Conservation (phyloP, 169 alveolate species). For the Gregarina niphandrodes region DNA sequence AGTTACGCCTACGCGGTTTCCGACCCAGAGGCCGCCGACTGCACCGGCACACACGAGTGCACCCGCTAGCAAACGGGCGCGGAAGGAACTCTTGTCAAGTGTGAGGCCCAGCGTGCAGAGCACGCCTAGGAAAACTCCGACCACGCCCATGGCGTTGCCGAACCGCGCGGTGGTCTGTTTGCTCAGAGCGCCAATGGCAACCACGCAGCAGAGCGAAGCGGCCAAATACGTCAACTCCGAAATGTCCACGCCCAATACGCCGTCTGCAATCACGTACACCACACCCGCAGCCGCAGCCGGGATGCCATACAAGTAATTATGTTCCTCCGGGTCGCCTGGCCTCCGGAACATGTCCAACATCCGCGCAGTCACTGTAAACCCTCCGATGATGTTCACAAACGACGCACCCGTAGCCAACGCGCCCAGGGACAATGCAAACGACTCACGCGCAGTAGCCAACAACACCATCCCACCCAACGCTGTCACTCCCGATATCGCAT, state of each 20-base stretch:
- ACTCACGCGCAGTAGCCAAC: constrained; percentile 17
- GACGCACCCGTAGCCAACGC: constrained; percentile 16
- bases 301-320: constrained; percentile 2
- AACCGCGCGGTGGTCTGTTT: constrained; percentile 27
- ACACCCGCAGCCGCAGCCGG: constrained; percentile 17
- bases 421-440: constrained; percentile 8
- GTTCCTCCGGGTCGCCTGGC: constrained; percentile 25
- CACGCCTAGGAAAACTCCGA: constrained; percentile 27
- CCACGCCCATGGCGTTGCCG: constrained; percentile 29
- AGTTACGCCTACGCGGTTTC: constrained; percentile 28
- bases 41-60: constrained; percentile 1
- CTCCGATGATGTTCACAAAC: constrained; percentile 44
- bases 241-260: too few relatives aligned
- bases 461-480: constrained; percentile 51
- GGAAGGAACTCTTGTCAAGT: too few relatives aligned
- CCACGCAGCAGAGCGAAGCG: constrained; percentile 11
- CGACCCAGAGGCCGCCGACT: constrained; percentile 18
- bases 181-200: constrained; percentile 26
- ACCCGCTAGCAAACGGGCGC: too few relatives aligned
- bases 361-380: constrained; percentile 64
- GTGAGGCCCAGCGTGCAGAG: constrained; percentile 19
- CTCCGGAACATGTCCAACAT: constrained; percentile 67
- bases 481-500: constrained; percentile 59
- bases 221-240: constrained; percentile 7
- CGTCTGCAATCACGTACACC: too few relatives aligned